These are phyloP conservation scores for Inga laurina DNA, from an alignment of 306 rosid genomes.

Conservation along the genomic window DNA sequence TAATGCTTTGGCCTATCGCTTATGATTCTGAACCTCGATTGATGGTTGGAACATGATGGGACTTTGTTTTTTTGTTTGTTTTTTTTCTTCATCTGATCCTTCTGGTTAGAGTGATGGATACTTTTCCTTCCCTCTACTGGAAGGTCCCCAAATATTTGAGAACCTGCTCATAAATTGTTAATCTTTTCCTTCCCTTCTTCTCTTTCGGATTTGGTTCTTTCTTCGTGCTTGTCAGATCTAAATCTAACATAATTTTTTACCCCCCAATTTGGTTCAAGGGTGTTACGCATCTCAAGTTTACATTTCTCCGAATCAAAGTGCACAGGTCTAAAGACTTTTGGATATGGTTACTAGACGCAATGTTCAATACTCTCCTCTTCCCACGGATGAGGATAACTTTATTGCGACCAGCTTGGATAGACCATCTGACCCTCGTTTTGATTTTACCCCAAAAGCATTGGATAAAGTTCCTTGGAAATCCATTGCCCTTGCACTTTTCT, in stretches of 20 bases:
- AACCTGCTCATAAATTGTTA: slow-evolving; percentile 24
- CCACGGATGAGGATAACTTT: slow-evolving; percentile 58
- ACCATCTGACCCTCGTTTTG: slow-evolving; percentile 81
- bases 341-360: slow-evolving; percentile 76
- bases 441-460: slow-evolving; percentile 71
- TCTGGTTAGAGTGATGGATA: slow-evolving; percentile 1
- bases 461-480: slow-evolving; percentile 97
- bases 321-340: neutral
- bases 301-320: slow-evolving; percentile 10
- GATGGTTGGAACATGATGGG: neutral
- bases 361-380: slow-evolving; percentile 60
- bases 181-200: slow-evolving; percentile 21
- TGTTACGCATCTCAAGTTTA: slow-evolving; percentile 7
- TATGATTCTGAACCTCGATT: neutral
- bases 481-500: slow-evolving; percentile 80
- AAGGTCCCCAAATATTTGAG: slow-evolving; percentile 13
- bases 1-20: neutral
- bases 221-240: slow-evolving; percentile 12
- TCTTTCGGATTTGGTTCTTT: slow-evolving; percentile 23
- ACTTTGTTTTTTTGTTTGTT: neutral
- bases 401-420: slow-evolving; percentile 34
- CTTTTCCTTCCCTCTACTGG: neutral
- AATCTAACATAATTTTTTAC: neutral
- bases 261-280: neutral
- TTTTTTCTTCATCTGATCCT: neutral